Conservation (phyloP, 2,329 filamentous ascomycete species). For the Fusarium sp. region DNA sequence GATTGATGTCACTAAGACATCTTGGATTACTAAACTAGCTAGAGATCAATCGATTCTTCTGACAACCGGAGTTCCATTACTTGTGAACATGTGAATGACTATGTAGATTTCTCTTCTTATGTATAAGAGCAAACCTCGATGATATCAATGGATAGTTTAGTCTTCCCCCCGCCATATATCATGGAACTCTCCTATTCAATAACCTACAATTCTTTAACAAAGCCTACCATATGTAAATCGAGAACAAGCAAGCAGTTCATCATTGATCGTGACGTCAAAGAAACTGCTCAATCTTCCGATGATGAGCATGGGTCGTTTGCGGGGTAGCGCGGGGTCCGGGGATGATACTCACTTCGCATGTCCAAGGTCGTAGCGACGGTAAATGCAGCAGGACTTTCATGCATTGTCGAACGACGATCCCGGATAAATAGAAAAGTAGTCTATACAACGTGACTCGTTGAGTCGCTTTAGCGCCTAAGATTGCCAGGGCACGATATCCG, state of each 20-base stretch:
- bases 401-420: background rate
- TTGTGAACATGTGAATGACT: background rate
- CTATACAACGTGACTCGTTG: background rate
- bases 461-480: background rate
- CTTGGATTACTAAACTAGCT: background rate
- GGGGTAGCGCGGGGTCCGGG: constrained; percentile 8
- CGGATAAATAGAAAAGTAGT: background rate
- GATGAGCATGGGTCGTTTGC: background rate
- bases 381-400: background rate
- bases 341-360: background rate
- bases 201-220: background rate
- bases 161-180: fast-evolving
- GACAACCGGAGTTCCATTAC: fast-evolving
- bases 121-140: background rate
- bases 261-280: background rate
- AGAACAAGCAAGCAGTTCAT: background rate
- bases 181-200: fast-evolving
- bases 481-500: background rate
- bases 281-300: background rate
- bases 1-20: background rate
- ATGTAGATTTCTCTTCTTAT: too few species aligned
- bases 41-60: background rate
- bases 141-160: fast-evolving
- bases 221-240: background rate
- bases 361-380: background rate